These are phyloP conservation scores for Colletotrichum neosansevieriae DNA, from an alignment of 2,329 filamentous ascomycete genomes.

Conservation along the genomic window DNA sequence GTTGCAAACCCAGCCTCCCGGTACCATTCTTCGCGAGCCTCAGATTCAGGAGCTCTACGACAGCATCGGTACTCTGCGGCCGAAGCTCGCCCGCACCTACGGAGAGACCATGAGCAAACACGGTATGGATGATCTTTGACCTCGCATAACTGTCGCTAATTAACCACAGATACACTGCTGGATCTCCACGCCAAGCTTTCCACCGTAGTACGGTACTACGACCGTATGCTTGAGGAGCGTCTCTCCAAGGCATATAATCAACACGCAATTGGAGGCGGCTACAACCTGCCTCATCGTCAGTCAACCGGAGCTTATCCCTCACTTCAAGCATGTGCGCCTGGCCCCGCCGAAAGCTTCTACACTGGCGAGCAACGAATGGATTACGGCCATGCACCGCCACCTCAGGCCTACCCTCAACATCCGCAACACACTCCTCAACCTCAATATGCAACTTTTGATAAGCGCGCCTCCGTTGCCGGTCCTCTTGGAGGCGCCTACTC, in stretches of 20 bases:
- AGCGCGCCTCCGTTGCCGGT: constrained; percentile 54
- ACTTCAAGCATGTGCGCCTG: constrained; percentile 67
- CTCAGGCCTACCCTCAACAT: constrained; percentile 65
- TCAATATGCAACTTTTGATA: constrained; percentile 59
- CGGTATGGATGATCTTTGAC: constrained; percentile 64
- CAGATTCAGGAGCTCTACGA: constrained; percentile 99
- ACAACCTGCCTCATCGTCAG: constrained; percentile 67
- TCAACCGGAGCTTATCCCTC: constrained; percentile 77
- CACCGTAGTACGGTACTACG: constrained; percentile 96
- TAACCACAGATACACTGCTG: constrained; percentile 80
- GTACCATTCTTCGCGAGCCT: constrained; percentile 94
- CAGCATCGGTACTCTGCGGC: constrained; percentile 91
- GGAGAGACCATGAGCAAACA: constrained; percentile 99
- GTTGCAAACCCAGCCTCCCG: constrained; percentile 92
- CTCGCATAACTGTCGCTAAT: constrained; percentile 48
- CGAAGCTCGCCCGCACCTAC: constrained; percentile 94
- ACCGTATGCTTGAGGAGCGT: constrained; percentile 96
- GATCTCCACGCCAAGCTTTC: constrained; percentile 96
- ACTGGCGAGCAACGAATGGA: constrained; percentile 69
- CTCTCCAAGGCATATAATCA: constrained; percentile 93
- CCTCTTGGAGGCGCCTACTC: constrained; percentile 58
- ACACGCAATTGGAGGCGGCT: constrained; percentile 75
- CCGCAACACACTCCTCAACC: constrained; percentile 52
- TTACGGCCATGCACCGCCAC: constrained; percentile 61
- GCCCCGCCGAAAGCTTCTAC: constrained; percentile 84